phyloP scores from a whole-genome alignment of 140 eudicot genomes.

The Artemisia princeps region DNA sequence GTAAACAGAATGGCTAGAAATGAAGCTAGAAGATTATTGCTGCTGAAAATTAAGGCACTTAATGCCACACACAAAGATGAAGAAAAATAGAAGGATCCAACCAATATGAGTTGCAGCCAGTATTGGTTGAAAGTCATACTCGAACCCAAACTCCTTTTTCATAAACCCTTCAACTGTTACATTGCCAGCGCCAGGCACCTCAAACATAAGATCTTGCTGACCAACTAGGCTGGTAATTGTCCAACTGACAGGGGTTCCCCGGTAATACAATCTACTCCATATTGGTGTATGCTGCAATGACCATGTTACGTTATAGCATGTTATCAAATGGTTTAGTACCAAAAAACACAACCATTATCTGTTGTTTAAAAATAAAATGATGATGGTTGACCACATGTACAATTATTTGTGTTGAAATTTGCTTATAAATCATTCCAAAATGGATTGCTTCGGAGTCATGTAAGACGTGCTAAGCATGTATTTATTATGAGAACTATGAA shows the following conservation, averaged over 20 bases:
- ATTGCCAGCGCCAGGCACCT: constrained; percentile 30
- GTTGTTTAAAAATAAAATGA: neutral
- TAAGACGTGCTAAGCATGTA: too few relatives aligned
- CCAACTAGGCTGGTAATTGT: constrained; percentile 56
- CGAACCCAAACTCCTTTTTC: constrained; percentile 39
- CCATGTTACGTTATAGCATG: neutral
- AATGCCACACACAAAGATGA: constrained; percentile 59
- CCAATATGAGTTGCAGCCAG: constrained; percentile 55
- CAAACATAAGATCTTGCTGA: constrained; percentile 23
- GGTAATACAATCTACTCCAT: constrained; percentile 81
- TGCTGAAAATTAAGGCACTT: constrained; percentile 65
- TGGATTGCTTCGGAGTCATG: too few relatives aligned
- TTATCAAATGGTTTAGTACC: neutral
- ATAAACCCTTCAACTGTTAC: constrained; percentile 36
- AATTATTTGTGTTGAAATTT: too few relatives aligned
- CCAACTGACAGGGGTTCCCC: constrained; percentile 70
- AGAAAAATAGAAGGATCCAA: constrained; percentile 54
- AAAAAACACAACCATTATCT: neutral
- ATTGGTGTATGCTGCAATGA: constrained; percentile 45
- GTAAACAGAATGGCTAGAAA: too few relatives aligned
- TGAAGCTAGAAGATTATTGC: constrained; percentile 14
- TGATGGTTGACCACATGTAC: too few relatives aligned
- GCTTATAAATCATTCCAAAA: too few relatives aligned
- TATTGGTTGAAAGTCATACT: constrained; percentile 50
- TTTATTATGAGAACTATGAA: too few relatives aligned